Evolutionary conservation across 495 filamentous ascomycete genomes (phyloP), one percentile per base, ranked within the genome.

Genomic region (Penicillium goetzii): DNA sequence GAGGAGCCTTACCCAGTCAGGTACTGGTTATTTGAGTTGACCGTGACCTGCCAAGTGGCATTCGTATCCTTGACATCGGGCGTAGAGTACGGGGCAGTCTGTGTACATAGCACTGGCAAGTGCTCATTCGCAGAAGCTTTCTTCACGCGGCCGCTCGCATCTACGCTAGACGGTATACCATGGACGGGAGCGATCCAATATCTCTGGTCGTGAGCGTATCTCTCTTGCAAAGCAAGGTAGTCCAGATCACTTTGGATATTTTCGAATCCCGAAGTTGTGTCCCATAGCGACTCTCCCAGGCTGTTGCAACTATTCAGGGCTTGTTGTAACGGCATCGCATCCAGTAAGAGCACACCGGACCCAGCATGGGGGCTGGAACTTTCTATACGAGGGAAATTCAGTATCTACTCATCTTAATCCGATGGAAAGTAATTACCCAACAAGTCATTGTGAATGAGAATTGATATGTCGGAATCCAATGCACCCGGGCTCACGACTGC

Each of bases 381-480:
- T 36, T 71, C 68, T 71, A 21, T 55, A 1, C 3, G 17, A 25
- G 32, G 10, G 3, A 30, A 6, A 10, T 12, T 58, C 8, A 58
- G 47, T 25, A 51, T 7, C 4, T 1, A 1, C 21, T 25, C 17
- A 14, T 15, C 8, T 0, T 2, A 49, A 12, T 34, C 4, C 1
- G 2, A n/a, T 10, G n/a, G 23, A 41, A 10, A 23, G 3, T 9
- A 30, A 30, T 32, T 33, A 71, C 68, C 63, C 56, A 49, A 28
- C 21, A 68, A 36, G 25, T 71, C 68, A 69, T 71, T 71, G 33
- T 71, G 68, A 34, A 71, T 69, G 17, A 71, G 54, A 45, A 71
- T 62, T 7, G 66, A 66, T 15, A 71, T 32, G 34, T 71, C 68
- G 1, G 66, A 66, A 23, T 62, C 26, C 52, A 71, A 50, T 4